Conservation (phyloP, 352 stramenopile genomes). For the Phytophthora nicotianae region DNA sequence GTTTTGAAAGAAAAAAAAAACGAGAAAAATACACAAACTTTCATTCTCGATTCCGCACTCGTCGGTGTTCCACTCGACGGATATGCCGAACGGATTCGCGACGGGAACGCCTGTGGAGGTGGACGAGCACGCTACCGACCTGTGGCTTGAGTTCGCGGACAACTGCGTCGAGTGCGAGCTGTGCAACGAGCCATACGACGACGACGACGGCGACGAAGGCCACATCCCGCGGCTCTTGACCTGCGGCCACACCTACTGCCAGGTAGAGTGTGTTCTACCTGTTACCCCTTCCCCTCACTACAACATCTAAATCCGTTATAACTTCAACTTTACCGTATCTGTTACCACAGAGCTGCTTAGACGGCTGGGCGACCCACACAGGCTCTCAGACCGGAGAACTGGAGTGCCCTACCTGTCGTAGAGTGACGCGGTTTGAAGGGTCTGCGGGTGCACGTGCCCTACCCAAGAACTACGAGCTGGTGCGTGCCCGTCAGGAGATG, state of each 20-base stretch:
- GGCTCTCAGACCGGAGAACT: constrained; percentile 26
- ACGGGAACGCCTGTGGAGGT: constrained; percentile 25
- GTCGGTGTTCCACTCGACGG: constrained; percentile 8
- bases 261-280: constrained; percentile 43
- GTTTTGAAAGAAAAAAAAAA: not conserved
- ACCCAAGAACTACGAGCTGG: constrained; percentile 86
- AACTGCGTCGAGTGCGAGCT: constrained; percentile 86
- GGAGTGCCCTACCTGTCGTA: constrained; percentile 78
- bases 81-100: constrained; percentile 21
- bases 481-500: constrained; percentile 86
- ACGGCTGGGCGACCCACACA: constrained; percentile 56
- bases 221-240: constrained; percentile 74
- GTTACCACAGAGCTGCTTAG: constrained; percentile 54
- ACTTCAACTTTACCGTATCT: constrained; percentile 12
- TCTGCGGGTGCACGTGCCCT: constrained; percentile 53
- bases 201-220: constrained; percentile 56
- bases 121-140: constrained; percentile 54
- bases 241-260: constrained; percentile 86
- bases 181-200: constrained; percentile 86
- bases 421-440: constrained; percentile 54
- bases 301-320: not conserved
- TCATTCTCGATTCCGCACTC: constrained; percentile 27
- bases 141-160: constrained; percentile 80
- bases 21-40: not conserved
- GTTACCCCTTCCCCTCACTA: constrained; percentile 2